Base-by-base conservation (phyloP, 2,329 filamentous ascomycete genomes). In the Fusarium armeniacum region DNA sequence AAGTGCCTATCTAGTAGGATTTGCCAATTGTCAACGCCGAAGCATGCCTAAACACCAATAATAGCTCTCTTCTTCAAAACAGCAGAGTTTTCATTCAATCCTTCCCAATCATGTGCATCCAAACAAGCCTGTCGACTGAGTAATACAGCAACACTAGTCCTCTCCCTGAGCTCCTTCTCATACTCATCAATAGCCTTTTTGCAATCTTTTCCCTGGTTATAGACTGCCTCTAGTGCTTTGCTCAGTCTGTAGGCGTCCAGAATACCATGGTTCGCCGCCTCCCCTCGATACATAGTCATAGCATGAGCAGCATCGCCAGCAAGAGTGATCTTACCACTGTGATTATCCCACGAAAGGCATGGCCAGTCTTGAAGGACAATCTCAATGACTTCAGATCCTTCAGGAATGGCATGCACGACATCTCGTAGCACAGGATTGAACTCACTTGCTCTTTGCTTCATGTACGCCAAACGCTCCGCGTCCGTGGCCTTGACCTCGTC, bases 321-420 rank as follows among this genome's bases (percentile, higher is more conserved):
- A 4, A 62, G 56, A 3, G 59, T 62, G 0, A 62, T 10, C 8
- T 6, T 20, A 0, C 59, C 59, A 11, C n/a, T 41, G 22, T 6
- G 22, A 2, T 61, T 62, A 6, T 53, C 45, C 59, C 59, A 62
- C 5, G 33, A 40, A 4, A 18, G 56, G 12, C 56, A 62, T 4
- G 59, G 59, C 59, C 59, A 62, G 13, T 62, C 59, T 3, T 62
- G 59, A 0, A 62, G n/a, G 12, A 54, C 40, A 9, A 62, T 61
- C 6, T 61, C 59, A 5, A 44, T 46, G 0, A 62, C 59, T 13
- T 62, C 59, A 0, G 59, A 62, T 0, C 56, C 59, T 4, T 62
- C 45, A 2, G 56, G 59, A 3, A 62, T 62, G 1, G 38, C 41
- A 1, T 53, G 45, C 0, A 62, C 38, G 5, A 8, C 15, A 5